Evolutionary conservation across 176 grass and related monocot genomes (phyloP).

Genomic region (Lolium perenne): DNA sequence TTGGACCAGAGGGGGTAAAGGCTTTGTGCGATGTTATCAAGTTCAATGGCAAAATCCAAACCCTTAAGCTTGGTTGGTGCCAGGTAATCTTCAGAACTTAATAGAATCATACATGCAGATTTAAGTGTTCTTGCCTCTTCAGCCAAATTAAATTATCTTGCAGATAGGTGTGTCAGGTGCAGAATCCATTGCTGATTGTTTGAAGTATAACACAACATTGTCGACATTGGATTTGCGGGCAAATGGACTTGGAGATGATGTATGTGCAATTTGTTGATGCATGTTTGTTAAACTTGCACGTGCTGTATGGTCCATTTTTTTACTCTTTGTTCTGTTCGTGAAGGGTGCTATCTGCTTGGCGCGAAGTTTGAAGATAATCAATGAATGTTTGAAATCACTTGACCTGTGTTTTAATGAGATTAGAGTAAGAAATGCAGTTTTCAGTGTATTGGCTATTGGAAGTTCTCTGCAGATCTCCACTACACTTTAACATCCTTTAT

Average conservation of each 20-base stretch:
- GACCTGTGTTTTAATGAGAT: conserved; percentile 99
- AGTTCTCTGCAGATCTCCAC: neutral
- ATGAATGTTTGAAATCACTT: conserved; percentile 86
- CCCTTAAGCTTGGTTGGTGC: conserved; percentile 97
- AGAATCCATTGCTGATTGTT: conserved; percentile 85
- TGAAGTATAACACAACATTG: conserved; percentile 92
- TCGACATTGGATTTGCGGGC: conserved; percentile 87
- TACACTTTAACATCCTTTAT: conserved; percentile 31
- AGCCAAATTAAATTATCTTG: conserved; percentile 49
- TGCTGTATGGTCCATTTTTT: conserved; percentile 21
- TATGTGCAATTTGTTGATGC: conserved; percentile 38
- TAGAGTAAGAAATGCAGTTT: conserved; percentile 56
- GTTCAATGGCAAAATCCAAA: conserved; percentile 87
- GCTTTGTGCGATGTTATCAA: conserved; percentile 86
- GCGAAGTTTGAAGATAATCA: conserved; percentile 93
- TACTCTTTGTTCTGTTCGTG: conserved; percentile 31
- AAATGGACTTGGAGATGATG: conserved; percentile 96
- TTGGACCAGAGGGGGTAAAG: conserved; percentile 85
- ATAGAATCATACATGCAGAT: conserved; percentile 21
- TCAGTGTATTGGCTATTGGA: conserved; percentile 19
- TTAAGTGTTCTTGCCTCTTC: conserved; percentile 31
- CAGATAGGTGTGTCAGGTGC: conserved; percentile 88
- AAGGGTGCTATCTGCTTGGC: conserved; percentile 94
- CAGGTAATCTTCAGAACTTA: conserved; percentile 64
- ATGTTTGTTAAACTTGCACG: conserved; percentile 41